Conservation (phyloP, 2,329 filamentous ascomycete genomes). For the Fusarium chuoi region DNA sequence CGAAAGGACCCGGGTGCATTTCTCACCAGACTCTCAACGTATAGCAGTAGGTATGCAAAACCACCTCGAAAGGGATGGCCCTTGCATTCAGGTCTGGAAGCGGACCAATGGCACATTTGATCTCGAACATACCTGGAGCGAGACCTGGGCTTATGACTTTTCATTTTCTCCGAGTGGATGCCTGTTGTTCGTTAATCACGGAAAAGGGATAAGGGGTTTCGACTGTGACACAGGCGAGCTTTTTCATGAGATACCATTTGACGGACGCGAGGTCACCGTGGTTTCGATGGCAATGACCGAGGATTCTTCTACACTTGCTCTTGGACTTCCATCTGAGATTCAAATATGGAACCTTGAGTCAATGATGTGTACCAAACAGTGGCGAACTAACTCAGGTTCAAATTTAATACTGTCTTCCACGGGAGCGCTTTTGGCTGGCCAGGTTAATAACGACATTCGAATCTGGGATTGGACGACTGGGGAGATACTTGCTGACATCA, state of each 20-base stretch:
- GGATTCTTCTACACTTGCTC: background rate
- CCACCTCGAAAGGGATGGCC: background rate
- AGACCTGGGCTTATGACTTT: background rate
- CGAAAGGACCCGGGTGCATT: accelerated
- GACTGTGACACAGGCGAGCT: background rate
- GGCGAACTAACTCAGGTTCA: accelerated
- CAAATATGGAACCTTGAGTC: background rate
- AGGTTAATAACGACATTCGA: accelerated
- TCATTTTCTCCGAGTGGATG: background rate
- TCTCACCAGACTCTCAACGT: background rate
- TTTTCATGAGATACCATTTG: background rate
- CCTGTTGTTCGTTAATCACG: background rate
- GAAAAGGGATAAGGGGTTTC: accelerated
- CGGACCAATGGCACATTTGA: background rate
- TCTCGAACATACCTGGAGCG: background rate
- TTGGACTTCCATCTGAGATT: accelerated
- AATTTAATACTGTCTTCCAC: background rate
- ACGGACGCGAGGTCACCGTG: background rate
- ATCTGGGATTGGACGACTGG: background rate
- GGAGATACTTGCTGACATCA: accelerated
- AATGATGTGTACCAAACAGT: accelerated
- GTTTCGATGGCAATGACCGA: background rate
- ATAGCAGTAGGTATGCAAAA: background rate
- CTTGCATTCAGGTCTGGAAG: background rate
- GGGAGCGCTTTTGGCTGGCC: accelerated